Evolutionary conservation across 768 basidiomycete species (phyloP).

Genomic region (Boletus bicolor): DNA sequence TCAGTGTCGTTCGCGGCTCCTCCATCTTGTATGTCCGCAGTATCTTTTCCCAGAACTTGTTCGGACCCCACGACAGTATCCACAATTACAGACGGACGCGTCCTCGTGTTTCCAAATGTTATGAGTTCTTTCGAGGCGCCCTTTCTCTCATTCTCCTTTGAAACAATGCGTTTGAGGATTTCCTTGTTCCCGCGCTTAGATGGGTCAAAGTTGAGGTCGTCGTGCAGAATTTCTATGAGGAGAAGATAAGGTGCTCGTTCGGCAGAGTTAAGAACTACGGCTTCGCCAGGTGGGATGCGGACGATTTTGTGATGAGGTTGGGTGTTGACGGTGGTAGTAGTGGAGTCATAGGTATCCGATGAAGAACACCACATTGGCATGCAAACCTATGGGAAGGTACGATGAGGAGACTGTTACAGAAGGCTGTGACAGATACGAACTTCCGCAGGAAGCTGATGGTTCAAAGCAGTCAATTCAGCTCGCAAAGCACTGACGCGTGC

Average conservation of each 20-base stretch:
- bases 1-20: conserved; percentile 5
- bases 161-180: conserved; percentile 70
- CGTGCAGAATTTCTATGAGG: conserved; percentile 84
- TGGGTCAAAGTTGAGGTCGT: conserved; percentile 93
- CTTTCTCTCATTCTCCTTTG: conserved; percentile 59
- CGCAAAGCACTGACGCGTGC: conserved; percentile 95
- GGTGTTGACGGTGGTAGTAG: conserved; percentile 31
- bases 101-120: conserved; percentile 34
- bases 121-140: conserved; percentile 58
- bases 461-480: conserved; percentile 91
- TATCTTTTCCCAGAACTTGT: conserved; percentile 31
- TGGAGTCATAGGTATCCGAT: conserved; percentile 50
- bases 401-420: background rate
- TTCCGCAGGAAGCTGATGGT: conserved; percentile 96
- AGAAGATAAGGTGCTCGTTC: conserved; percentile 94
- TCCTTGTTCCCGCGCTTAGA: conserved; percentile 80
- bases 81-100: conserved; percentile 16
- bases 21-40: conserved; percentile 25
- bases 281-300: conserved; percentile 95
- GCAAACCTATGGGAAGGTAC: conserved; percentile 53
- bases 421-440: conserved; percentile 39
- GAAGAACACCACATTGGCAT: conserved; percentile 87
- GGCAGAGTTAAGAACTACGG: conserved; percentile 96
- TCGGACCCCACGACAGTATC: conserved; percentile 29
- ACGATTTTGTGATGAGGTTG: conserved; percentile 92